A percentile compares a stretch with the other conserved stretches of the same genome.
These are phyloP conservation scores for Mytilinidion resinicola DNA, from an alignment of 495 filamentous ascomycete genomes.

Conservation along the genomic window DNA sequence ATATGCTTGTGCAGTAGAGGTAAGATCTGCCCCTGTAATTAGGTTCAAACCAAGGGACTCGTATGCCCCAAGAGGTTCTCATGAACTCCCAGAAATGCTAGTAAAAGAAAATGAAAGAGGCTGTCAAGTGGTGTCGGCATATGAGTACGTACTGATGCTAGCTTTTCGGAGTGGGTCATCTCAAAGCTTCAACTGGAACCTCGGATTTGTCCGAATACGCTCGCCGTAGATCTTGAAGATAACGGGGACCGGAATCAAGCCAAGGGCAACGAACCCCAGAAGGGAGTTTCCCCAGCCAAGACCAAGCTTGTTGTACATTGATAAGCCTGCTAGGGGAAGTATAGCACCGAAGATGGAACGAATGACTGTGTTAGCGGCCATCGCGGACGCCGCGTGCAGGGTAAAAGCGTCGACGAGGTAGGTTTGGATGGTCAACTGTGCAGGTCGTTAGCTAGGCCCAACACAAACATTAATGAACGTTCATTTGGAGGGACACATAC, in stretches of 20 bases:
- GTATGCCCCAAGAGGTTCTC: no score
- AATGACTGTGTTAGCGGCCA: slow-evolving; percentile 18
- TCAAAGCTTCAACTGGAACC: slow-evolving; percentile 7
- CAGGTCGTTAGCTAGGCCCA: not conserved
- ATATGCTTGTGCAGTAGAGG: no score
- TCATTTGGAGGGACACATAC: not conserved
- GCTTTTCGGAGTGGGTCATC: no score
- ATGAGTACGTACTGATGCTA: no score
- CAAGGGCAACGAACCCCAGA: slow-evolving; percentile 2
- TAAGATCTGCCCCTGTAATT: no score
- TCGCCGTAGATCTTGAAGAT: slow-evolving; percentile 6
- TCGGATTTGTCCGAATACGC: slow-evolving; percentile 3
- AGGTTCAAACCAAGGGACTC: no score
- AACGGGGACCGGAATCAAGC: slow-evolving; percentile 3
- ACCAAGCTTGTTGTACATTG: slow-evolving; percentile 8
- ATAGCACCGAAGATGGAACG: slow-evolving; percentile 7
- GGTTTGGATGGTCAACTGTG: slow-evolving; percentile 35
- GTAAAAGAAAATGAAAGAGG: no score
- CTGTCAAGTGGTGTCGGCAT: no score
- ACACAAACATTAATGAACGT: no score
- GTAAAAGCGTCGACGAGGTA: slow-evolving; percentile 25
- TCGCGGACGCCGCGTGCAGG: slow-evolving; percentile 11
- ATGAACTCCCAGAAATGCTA: no score
- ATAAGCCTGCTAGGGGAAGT: slow-evolving; percentile 6
- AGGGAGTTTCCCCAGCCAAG: slow-evolving; percentile 6